Base-by-base conservation (phyloP, 345 rosid species). In the Eucalyptus cloeziana region DNA sequence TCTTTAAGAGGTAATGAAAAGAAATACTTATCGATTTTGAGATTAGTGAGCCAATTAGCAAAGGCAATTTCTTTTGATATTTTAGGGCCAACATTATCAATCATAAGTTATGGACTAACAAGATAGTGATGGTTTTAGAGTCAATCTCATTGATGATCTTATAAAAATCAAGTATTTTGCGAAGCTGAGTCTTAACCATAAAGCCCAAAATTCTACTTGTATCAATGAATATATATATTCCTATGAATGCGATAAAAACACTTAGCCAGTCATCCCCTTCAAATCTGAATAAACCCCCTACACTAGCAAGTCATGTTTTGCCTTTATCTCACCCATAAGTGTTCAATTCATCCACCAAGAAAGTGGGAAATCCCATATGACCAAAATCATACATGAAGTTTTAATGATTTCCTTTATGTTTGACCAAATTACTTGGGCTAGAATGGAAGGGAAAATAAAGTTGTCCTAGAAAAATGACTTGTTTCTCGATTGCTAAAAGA, bases 351-450 rank as follows among this genome's bases (percentile, higher is more conserved):
- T 62, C 33, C 69, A 62, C 16, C 69, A 4, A 6, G 0, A 62
- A 27, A 13, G 31, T 0, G 31, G 22, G 7, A 16, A 19, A 17
- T 51, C 56, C 56, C 22, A 51, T 51, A 17, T 51, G 21, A 16
- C 69, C 69, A 6, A 62, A 60, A 62, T 62, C 4, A 27, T 30
- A 27, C 4, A 7, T 11, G 31, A 60, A 60, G 4, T 13, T 60
- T 60, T 27, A 11, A 27, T 27, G 31, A 27, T 60, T 60, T 60
- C 31, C 69, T 27, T 60, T 60, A 30, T 60, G 69, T 60, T 11
- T 1, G 1, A 60, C 8, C n/a, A 1, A 58, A 27, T 60, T 60
- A 60, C 16, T 60, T 60, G 69, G 3, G 14, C 0, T 0, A 5
- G 16, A 60, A 27, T 60, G 3, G n/a, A 60, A 60, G 31, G 67